Base-by-base conservation (phyloP, 177 flowering plant species). In the Vitis hybrid region DNA sequence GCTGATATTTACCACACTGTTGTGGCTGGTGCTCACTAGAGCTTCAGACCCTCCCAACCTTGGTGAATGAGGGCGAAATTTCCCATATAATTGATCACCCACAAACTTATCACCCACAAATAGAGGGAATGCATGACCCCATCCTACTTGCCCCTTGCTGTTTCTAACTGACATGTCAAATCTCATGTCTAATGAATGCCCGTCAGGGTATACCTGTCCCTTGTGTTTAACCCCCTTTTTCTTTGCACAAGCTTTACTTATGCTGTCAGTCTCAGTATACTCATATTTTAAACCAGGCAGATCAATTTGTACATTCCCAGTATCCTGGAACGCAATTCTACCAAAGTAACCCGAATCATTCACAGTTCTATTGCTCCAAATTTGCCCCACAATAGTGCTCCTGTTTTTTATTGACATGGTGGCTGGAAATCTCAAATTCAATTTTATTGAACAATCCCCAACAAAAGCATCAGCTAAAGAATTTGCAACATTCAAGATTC, bases 391-490 rank as follows among this genome's bases (percentile, higher is more conserved):
- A 60, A 84, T 65, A 11, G 21, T 59, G 68, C 79, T 72, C 67
- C 80, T 78, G 51, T 73, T 75, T 76, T 68, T 77, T 26, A 94
- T 64, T 1, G 92, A 76, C 74, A 79, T 69, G 6, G 66, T 21
- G 1, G 85, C 71, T 56, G 90, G 87, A 63, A 86, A 80, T 67
- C 82, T 77, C 78, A 92, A 74, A 51, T 76, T 86, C 73, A 94
- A 60, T 81, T 82, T 81, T 18, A 82, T 33, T 2, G 89, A 83
- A 68, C 98, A 94, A 80, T 90, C 91, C 26, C 87, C 90, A 73
- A 87, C 73, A 29, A 56, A 69, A 57, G 87, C 85, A 78, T 75
- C 70, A 7, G 63, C 64, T 16, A 79, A 73, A 56, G 87, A 77
- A 62, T 62, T 68, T 1, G 71, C 19, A 31, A 56, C 60, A 66